Evolutionary conservation across 768 basidiomycete species (phyloP), one percentile per base, ranked within the genome.

Genomic region (Inosperma sp.): DNA sequence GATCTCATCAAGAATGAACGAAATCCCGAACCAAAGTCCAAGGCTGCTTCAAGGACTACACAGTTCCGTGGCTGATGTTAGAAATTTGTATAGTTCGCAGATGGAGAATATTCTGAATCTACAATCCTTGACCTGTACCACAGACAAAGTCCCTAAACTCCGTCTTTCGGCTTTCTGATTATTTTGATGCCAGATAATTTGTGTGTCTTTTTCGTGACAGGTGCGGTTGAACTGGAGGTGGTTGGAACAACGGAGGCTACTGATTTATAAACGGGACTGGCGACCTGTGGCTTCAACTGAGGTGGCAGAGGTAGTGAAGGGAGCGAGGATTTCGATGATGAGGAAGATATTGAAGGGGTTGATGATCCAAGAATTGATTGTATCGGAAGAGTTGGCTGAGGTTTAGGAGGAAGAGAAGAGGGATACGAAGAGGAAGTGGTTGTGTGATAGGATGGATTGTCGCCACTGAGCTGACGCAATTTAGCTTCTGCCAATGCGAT

Each of bases 401-500:
- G 75, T 57, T 76, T 77, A 19, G 68, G 40, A 3, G 80, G 76
- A 4, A 78, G 66, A 7, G 74, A 75, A 1, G 71, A 70, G 44
- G 60, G 51, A 49, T 10, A 44, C 35, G 29, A 55, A 33, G 44
- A 33, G 29, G 37, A 39, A 29, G 19, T 16, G 51, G 58, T 25
- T 59, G 64, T 10, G 66, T 65, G 42, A 66, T 63, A 59, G 83
- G 81, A n/a, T n/a, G n/a, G 79, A 96, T 82, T 43, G 21, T 21
- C 19, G 34, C 49, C 26, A 44, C 33, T n/a, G 25, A 51, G 19
- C 55, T 90, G 81, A 14, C 83, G 79, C 19, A 99, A 74, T 67
- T 99, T 99, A 2, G 95, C 95, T 68, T 99, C 96, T 78, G 97
- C 87, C 61, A 86, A 80, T 7, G 93, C 93, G 58, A 99, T 99